A percentile compares a stretch with the other conserved stretches of the same genome.
Evolutionary conservation across 768 basidiomycete genomes (phyloP).

Genomic region (Boletus sp.): DNA sequence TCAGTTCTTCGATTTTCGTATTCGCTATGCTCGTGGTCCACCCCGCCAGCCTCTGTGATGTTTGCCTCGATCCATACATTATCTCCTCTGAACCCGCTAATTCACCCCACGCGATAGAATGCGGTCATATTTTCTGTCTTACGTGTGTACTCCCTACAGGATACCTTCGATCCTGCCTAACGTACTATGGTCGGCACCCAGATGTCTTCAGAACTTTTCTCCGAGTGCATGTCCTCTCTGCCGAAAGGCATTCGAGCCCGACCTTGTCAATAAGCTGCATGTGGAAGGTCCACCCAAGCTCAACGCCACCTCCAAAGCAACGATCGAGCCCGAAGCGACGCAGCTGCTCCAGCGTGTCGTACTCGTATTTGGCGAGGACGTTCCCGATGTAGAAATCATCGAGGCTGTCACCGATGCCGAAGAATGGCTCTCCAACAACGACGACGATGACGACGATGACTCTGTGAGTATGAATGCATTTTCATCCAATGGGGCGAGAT

Average conservation of each 20-base stretch:
- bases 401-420: constrained; percentile 48
- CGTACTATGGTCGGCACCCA: constrained; percentile 22
- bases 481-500: background rate
- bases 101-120: constrained; percentile 69
- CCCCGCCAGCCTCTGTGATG: constrained; percentile 71
- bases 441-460: constrained; percentile 42
- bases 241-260: constrained; percentile 56
- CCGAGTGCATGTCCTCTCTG: constrained; percentile 65
- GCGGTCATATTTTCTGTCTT: constrained; percentile 76
- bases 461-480: constrained; percentile 23
- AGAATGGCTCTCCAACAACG: constrained; percentile 46
- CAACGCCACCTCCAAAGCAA: constrained; percentile 35
- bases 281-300: constrained; percentile 47
- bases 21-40: constrained; percentile 60
- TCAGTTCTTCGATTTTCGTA: constrained; percentile 20
- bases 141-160: constrained; percentile 43
- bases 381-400: constrained; percentile 33
- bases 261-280: constrained; percentile 64
- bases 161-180: constrained; percentile 12
- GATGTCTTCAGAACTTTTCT: constrained; percentile 52
- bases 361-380: constrained; percentile 33
- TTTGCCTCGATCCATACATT: constrained; percentile 65
- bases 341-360: constrained; percentile 36
- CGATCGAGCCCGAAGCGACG: constrained; percentile 41
- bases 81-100: constrained; percentile 47